phyloP scores from a whole-genome alignment of 208 protist species.

The Trypanosoma lewisi region DNA sequence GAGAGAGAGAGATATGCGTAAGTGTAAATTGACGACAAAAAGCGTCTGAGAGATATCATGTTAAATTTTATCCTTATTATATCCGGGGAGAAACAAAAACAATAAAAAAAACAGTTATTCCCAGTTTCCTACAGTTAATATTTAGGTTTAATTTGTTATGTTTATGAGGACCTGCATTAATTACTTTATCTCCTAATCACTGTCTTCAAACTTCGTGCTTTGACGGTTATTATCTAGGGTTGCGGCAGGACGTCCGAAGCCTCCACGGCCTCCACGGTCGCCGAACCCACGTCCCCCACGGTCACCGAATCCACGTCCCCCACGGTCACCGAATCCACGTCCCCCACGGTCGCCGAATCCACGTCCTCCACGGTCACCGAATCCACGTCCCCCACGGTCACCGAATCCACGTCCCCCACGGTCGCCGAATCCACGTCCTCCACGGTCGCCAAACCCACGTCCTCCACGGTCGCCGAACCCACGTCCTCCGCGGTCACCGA shows the following conservation, averaged over 20 bases:
- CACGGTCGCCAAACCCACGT: conserved; percentile 22
- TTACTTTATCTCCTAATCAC: conserved; percentile 63
- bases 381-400: conserved; percentile 22
- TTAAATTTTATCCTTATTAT: too few relatives aligned
- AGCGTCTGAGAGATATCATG: too few relatives aligned
- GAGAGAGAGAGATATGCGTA: conserved; percentile 3
- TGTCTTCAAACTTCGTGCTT: conserved; percentile 68
- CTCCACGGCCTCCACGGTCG: conserved; percentile 42
- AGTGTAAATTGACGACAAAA: too few relatives aligned
- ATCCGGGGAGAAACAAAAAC: too few relatives aligned
- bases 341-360: conserved; percentile 22
- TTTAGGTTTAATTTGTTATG: neutral
- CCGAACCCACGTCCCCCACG: conserved; percentile 22
- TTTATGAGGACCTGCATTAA: neutral
- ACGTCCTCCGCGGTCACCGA: conserved; percentile 25
- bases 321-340: conserved; percentile 21
- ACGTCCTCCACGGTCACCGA: conserved; percentile 25
- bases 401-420: conserved; percentile 24
- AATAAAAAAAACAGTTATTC: neutral
- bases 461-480: conserved; percentile 22
- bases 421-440: conserved; percentile 23
- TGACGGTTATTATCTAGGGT: conserved; percentile 49
- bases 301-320: conserved; percentile 20
- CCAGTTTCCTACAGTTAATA: neutral
- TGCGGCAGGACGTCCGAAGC: conserved; percentile 56